Evolutionary conservation across 108 stramenopile genomes (phyloP).

Genomic region (Nitzschia palea): DNA sequence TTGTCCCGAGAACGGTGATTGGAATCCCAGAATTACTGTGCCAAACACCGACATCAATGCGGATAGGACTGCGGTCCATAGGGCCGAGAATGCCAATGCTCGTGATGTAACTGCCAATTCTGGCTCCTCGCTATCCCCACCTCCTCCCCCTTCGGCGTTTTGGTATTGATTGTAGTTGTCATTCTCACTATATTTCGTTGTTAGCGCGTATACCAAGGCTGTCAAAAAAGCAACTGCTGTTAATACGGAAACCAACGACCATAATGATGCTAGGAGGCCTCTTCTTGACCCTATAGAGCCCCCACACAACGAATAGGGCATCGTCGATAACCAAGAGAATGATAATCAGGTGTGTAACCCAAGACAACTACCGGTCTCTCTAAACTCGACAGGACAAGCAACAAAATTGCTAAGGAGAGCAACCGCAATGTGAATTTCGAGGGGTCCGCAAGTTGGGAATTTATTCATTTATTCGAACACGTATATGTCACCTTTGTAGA

Average conservation of each 20-base stretch:
- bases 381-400: too few species aligned
- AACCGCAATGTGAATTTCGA: too few species aligned
- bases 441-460: too few species aligned
- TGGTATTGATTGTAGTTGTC: slow-evolving; percentile 25
- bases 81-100: slow-evolving; percentile 77
- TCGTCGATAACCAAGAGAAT: not conserved
- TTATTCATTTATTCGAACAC: too few species aligned
- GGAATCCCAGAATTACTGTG: slow-evolving; percentile 76
- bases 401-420: too few species aligned
- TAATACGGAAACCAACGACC: slow-evolving; percentile 69
- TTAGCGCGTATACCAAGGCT: slow-evolving; percentile 58
- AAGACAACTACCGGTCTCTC: too few species aligned
- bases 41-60: slow-evolving; percentile 71
- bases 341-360: too few species aligned
- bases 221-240: slow-evolving; percentile 66
- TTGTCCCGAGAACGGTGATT: slow-evolving; percentile 64
- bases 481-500: too few species aligned
- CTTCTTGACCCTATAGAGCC: slow-evolving; percentile 41
- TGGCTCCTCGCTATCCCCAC: slow-evolving; percentile 28
- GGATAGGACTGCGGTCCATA: slow-evolving; percentile 82
- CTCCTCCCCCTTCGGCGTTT: slow-evolving; percentile 24
- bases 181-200: slow-evolving; percentile 31
- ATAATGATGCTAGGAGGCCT: slow-evolving; percentile 72
- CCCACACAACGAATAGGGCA: slow-evolving; percentile 18
- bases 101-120: slow-evolving; percentile 71